Conservation (phyloP, 179 eudicot genomes). For the Heliamphora pulchella region DNA sequence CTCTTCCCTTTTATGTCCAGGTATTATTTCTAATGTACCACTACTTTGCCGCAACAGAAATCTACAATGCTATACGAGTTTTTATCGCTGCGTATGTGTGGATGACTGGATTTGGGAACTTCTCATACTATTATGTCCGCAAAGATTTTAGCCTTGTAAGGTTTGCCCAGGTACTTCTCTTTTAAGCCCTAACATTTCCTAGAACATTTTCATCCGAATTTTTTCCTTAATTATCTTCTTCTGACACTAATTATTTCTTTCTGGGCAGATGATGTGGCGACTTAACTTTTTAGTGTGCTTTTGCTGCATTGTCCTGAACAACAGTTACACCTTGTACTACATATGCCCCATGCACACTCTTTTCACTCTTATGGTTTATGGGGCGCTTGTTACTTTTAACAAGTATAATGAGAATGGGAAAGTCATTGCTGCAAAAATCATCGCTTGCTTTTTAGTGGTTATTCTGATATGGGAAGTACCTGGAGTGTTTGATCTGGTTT, state of each 20-base stretch:
- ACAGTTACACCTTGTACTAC: constrained; percentile 75
- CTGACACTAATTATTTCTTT: constrained; percentile 21
- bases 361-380: constrained; percentile 97
- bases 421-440: constrained; percentile 66
- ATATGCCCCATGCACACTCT: constrained; percentile 99
- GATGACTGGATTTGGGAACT: constrained; percentile 99
- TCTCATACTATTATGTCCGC: constrained; percentile 89
- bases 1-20: constrained; percentile 30
- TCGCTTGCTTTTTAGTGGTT: constrained; percentile 71
- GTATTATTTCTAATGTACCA: constrained; percentile 89
- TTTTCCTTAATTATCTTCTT: neutral
- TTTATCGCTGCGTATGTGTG: constrained; percentile 94
- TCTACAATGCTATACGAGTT: constrained; percentile 84
- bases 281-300: constrained; percentile 82
- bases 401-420: constrained; percentile 71
- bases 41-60: constrained; percentile 86
- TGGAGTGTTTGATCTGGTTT: constrained; percentile 76
- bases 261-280: constrained; percentile 98
- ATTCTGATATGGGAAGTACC: constrained; percentile 90
- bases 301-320: constrained; percentile 73
- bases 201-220: neutral
- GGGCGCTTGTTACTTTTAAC: constrained; percentile 77
- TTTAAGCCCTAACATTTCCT: neutral
- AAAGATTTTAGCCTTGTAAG: constrained; percentile 91
- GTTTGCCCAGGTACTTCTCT: constrained; percentile 69